Percentiles rank a stretch among this genome's conserved stretches.
Conservation (phyloP, 1,139 yeast species). For the Scheffersomyces stambukii region DNA sequence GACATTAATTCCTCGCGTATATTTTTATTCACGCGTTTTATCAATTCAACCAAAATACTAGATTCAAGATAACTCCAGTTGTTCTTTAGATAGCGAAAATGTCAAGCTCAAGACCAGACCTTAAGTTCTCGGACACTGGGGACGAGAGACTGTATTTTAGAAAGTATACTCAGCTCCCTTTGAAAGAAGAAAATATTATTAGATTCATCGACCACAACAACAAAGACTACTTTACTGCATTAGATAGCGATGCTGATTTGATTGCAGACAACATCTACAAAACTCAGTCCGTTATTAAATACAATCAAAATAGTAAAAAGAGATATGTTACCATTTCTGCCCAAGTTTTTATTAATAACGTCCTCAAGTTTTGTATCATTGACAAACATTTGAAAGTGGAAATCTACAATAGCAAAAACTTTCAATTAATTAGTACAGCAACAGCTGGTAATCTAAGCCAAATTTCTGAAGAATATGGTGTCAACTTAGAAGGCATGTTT, state of each 20-base stretch:
- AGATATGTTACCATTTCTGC: slow-evolving; percentile 75
- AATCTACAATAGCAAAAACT: slow-evolving; percentile 56
- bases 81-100: slow-evolving; percentile 16
- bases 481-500: slow-evolving; percentile 70
- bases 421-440: slow-evolving; percentile 61
- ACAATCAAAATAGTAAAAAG: slow-evolving; percentile 40
- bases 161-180: slow-evolving; percentile 50
- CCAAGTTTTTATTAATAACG: slow-evolving; percentile 60
- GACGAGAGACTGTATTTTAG: slow-evolving; percentile 66
- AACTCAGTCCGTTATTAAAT: slow-evolving; percentile 74
- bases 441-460: slow-evolving; percentile 85
- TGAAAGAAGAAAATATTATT: slow-evolving; percentile 44
- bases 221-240: slow-evolving; percentile 71
- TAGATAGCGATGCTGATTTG: slow-evolving; percentile 74
- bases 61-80: not conserved
- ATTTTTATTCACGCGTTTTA: slow-evolving; percentile 1
- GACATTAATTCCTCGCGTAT: too few relatives aligned
- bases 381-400: slow-evolving; percentile 74
- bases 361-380: slow-evolving; percentile 63
- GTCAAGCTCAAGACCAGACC: slow-evolving; percentile 67
- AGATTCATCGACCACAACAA: slow-evolving; percentile 66
- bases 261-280: slow-evolving; percentile 83
- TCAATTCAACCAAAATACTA: slow-evolving; percentile 1
- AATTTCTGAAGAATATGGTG: slow-evolving; percentile 33
- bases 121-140: slow-evolving; percentile 61